Conservation (phyloP, 306 rosid species). For the Glycine soja region DNA sequence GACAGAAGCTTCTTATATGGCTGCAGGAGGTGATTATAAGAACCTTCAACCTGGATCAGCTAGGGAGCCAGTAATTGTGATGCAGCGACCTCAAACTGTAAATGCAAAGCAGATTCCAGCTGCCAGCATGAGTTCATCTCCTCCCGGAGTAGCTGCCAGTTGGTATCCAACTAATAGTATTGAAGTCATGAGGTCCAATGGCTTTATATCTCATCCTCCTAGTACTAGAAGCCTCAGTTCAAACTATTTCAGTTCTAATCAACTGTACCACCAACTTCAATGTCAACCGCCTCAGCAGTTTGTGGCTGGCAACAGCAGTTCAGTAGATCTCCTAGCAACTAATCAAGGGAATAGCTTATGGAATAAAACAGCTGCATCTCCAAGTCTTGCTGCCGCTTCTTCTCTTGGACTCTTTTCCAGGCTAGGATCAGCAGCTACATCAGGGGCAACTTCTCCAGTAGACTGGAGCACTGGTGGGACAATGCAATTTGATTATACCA, state of each 20-base stretch:
- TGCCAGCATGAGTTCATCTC: slow-evolving; percentile 68
- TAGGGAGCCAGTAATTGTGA: slow-evolving; percentile 75
- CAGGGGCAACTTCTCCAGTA: slow-evolving; percentile 71
- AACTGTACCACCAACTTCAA: slow-evolving; percentile 73
- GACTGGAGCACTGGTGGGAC: slow-evolving; percentile 83
- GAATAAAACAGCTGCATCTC: slow-evolving; percentile 71
- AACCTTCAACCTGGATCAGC: slow-evolving; percentile 65
- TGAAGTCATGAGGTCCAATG: slow-evolving; percentile 62
- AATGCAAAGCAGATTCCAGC: slow-evolving; percentile 61
- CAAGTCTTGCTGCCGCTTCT: slow-evolving; percentile 70
- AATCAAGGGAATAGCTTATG: slow-evolving; percentile 65
- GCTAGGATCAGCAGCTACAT: slow-evolving; percentile 63
- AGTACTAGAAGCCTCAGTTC: slow-evolving; percentile 60
- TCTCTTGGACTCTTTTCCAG: slow-evolving; percentile 90
- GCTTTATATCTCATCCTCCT: slow-evolving; percentile 63
- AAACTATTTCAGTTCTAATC: slow-evolving; percentile 61
- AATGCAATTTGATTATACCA: slow-evolving; percentile 70
- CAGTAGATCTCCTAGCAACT: slow-evolving; percentile 58
- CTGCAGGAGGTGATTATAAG: slow-evolving; percentile 66
- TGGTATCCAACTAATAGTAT: slow-evolving; percentile 71
- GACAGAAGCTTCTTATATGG: slow-evolving; percentile 65
- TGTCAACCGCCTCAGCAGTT: slow-evolving; percentile 69
- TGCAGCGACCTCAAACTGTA: slow-evolving; percentile 83
- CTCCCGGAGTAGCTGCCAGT: slow-evolving; percentile 59
- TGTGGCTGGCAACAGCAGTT: slow-evolving; percentile 52